Conservation (phyloP, 441 rosid genomes). For the Syzygium malaccense region DNA sequence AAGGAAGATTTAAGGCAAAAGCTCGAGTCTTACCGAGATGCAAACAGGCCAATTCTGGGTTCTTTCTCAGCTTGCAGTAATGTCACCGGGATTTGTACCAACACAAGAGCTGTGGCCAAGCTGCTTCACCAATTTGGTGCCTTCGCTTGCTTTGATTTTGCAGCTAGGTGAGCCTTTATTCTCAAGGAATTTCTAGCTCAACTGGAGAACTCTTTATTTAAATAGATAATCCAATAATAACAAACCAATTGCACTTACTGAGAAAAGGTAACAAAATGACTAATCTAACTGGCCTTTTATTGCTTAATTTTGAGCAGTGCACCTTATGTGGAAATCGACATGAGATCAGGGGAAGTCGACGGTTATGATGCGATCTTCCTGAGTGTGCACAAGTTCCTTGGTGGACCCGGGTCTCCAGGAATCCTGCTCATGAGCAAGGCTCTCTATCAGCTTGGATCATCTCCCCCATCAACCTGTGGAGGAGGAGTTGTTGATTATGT, state of each 20-base stretch:
- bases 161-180: constrained; percentile 36
- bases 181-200: not conserved
- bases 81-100: constrained; percentile 40
- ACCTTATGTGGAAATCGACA: constrained; percentile 47
- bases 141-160: constrained; percentile 62
- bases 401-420: constrained; percentile 63
- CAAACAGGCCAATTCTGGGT: constrained; percentile 41
- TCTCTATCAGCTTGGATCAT: constrained; percentile 32
- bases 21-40: constrained; percentile 15
- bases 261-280: not conserved
- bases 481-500: constrained; percentile 62
- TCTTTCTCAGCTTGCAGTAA: constrained; percentile 68
- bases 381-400: constrained; percentile 54
- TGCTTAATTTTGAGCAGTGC: constrained; percentile 18
- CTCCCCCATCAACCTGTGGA: constrained; percentile 58
- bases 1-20: constrained; percentile 16
- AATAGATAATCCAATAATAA: not conserved
- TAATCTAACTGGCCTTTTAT: not conserved
- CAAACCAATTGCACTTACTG: not conserved
- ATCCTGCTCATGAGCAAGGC: constrained; percentile 41
- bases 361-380: constrained; percentile 58
- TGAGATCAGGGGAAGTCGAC: constrained; percentile 43
- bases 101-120: constrained; percentile 40
- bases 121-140: constrained; percentile 46
- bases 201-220: not conserved